phyloP scores from a whole-genome alignment of 768 basidiomycete species.

The Mycena galericulata region DNA sequence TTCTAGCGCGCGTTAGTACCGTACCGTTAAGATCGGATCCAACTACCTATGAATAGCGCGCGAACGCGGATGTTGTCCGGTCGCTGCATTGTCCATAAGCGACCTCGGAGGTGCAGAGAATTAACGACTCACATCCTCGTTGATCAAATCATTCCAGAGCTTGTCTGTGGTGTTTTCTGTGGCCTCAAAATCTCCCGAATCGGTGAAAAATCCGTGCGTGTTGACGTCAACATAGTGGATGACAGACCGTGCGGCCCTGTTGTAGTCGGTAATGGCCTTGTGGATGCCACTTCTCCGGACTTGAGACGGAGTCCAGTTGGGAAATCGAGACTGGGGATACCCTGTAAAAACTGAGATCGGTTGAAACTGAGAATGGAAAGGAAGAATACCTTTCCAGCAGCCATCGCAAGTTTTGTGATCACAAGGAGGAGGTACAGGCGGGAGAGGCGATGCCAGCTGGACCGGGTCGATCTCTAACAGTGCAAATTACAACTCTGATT shows the following conservation, averaged over 20 bases:
- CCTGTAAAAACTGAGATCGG: neutral
- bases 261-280: conserved; percentile 49
- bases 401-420: conserved; percentile 50
- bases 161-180: conserved; percentile 37
- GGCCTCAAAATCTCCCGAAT: conserved; percentile 39
- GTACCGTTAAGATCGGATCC: too few species aligned
- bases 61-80: conserved; percentile 56
- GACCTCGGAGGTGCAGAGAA: neutral
- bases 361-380: too few species aligned
- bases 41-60: conserved; percentile 56
- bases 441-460: conserved; percentile 46
- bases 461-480: conserved; percentile 48
- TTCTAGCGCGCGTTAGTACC: conserved; percentile 58
- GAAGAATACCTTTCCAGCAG: conserved; percentile 48
- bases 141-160: conserved; percentile 55
- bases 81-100: too few species aligned
- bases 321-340: conserved; percentile 62
- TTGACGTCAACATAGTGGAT: conserved; percentile 58
- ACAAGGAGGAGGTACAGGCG: conserved; percentile 52
- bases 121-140: conserved; percentile 21
- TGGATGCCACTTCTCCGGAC: conserved; percentile 55
- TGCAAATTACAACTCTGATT: neutral
- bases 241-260: conserved; percentile 40
- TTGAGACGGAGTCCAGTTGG: conserved; percentile 67
- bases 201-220: conserved; percentile 50